Percentiles rank a stretch among this genome's conserved stretches.
These are phyloP conservation scores for Dictyostelium purpureum DNA, from an alignment of 78 protist species.

Conservation along the genomic window DNA sequence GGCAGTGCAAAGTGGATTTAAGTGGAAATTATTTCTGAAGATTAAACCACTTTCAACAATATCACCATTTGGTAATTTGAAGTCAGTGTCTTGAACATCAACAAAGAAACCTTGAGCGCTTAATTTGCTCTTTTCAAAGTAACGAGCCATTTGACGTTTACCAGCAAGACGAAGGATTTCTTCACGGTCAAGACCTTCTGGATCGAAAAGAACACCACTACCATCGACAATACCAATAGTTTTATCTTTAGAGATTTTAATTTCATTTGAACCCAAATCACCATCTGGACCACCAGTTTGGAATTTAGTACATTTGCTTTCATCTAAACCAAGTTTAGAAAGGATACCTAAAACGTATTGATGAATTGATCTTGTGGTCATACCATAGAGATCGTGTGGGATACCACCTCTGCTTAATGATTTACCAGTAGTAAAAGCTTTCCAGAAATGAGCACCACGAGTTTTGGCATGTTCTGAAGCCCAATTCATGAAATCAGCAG, in stretches of 20 bases:
- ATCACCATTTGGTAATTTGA: constrained; percentile 70
- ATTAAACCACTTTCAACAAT: constrained; percentile 77
- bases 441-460: constrained; percentile 55
- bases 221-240: constrained; percentile 90
- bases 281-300: constrained; percentile 98
- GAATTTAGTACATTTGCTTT: constrained; percentile 75
- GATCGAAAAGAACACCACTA: constrained; percentile 87
- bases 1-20: constrained; percentile 61
- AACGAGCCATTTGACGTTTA: constrained; percentile 78
- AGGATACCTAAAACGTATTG: constrained; percentile 88
- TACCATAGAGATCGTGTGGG: constrained; percentile 93
- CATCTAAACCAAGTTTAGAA: constrained; percentile 44
- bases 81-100: constrained; percentile 56
- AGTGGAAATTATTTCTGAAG: constrained; percentile 91
- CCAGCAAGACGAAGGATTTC: constrained; percentile 75
- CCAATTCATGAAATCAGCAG: constrained; percentile 78
- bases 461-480: constrained; percentile 30
- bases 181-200: constrained; percentile 81
- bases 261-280: constrained; percentile 93
- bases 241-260: constrained; percentile 75
- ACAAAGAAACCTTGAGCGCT: constrained; percentile 67
- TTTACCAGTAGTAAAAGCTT: constrained; percentile 79
- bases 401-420: constrained; percentile 82
- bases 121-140: constrained; percentile 43
- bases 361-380: constrained; percentile 92